phyloP scores from a whole-genome alignment of 495 filamentous ascomycete species.

The Melanomma pulvis-pyrius region DNA sequence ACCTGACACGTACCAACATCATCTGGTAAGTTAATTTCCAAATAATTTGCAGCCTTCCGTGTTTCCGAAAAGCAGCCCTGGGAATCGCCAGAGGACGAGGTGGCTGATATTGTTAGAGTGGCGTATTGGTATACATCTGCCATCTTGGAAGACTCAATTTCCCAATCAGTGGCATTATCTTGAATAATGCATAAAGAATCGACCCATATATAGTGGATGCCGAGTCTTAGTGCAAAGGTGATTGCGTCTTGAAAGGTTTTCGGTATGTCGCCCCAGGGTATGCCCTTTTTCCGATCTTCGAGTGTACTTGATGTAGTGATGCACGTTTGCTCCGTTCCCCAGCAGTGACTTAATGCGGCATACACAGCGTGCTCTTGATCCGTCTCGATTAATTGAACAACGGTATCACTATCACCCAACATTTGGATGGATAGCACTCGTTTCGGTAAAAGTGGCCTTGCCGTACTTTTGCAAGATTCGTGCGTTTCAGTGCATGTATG shows the following conservation, averaged over 20 bases:
- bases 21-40: background rate
- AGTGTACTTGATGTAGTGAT: background rate
- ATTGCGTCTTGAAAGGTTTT: conserved; percentile 25
- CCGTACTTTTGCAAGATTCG: background rate
- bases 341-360: conserved; percentile 21
- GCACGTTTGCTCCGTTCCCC: conserved; percentile 14
- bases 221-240: background rate
- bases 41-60: background rate
- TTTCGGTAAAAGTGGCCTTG: background rate
- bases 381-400: background rate
- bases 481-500: background rate
- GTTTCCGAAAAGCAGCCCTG: conserved; percentile 9
- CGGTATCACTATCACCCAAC: background rate
- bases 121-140: conserved; percentile 16
- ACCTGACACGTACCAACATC: background rate
- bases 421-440: background rate
- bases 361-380: background rate
- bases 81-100: conserved; percentile 6
- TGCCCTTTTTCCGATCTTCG: conserved; percentile 1
- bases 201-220: conserved; percentile 16
- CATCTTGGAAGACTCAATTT: conserved; percentile 13
- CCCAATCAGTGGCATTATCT: conserved; percentile 14
- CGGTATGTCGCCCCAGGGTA: conserved; percentile 6
- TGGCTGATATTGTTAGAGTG: conserved; percentile 6
- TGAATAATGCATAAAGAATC: too few species aligned